A percentile compares a stretch with the other conserved stretches of the same genome.
Evolutionary conservation across 805 yeast genomes (phyloP).

Genomic region (Barnettozyma siamensis): DNA sequence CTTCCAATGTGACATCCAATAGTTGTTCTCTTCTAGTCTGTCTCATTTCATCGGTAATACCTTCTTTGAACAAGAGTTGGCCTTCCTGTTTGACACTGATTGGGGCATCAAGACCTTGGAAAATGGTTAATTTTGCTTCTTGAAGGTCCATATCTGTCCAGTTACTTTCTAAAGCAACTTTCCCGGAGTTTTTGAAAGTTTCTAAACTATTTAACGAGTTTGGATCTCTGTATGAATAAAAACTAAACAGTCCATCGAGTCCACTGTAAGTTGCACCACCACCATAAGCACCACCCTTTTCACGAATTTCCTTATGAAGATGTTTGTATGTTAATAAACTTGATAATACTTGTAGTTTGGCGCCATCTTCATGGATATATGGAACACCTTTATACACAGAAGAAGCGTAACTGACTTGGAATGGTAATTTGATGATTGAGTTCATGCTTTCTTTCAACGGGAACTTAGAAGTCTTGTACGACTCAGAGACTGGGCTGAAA

Average conservation of each 20-base stretch:
- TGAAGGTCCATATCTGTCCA: slow-evolving; percentile 66
- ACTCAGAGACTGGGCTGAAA: slow-evolving; percentile 4
- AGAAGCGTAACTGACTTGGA: slow-evolving; percentile 83
- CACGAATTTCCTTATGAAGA: slow-evolving; percentile 85
- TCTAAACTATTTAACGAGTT: slow-evolving; percentile 65
- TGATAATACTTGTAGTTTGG: slow-evolving; percentile 76
- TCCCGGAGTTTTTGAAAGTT: slow-evolving; percentile 49
- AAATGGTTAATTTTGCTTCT: slow-evolving; percentile 85
- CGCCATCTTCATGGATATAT: slow-evolving; percentile 69
- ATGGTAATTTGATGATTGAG: slow-evolving; percentile 66
- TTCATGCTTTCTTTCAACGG: slow-evolving; percentile 23
- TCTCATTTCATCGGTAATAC: slow-evolving; percentile 70
- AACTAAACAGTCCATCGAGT: slow-evolving; percentile 71
- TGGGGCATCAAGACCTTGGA: slow-evolving; percentile 92
- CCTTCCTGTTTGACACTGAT: slow-evolving; percentile 78
- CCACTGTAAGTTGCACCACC: slow-evolving; percentile 88
- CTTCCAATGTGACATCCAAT: slow-evolving; percentile 57
- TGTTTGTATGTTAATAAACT: slow-evolving; percentile 76
- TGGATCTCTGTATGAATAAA: slow-evolving; percentile 93
- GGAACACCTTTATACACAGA: slow-evolving; percentile 59
- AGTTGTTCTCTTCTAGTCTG: slow-evolving; percentile 74
- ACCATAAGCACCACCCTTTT: slow-evolving; percentile 97
- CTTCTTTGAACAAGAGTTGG: slow-evolving; percentile 53
- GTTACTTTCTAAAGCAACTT: slow-evolving; percentile 38
- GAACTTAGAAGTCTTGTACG: slow-evolving; percentile 11